These are phyloP conservation scores for Beauveria australis DNA, from an alignment of 2,329 filamentous ascomycete genomes.

Conservation along the genomic window DNA sequence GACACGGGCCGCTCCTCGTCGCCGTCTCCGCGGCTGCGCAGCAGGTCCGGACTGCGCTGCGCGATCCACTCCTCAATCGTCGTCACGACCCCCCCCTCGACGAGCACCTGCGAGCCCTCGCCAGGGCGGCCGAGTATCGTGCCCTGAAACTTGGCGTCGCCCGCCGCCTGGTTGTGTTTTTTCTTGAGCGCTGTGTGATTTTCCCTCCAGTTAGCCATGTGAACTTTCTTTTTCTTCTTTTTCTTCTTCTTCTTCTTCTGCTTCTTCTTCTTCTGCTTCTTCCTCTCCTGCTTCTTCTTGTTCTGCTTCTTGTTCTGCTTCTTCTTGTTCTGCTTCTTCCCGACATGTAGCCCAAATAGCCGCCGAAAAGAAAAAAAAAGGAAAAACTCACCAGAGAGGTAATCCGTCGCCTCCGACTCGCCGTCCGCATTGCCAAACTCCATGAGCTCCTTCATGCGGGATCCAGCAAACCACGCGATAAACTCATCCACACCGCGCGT, in stretches of 20 bases:
- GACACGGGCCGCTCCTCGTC: slow-evolving; percentile 18
- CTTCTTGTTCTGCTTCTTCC: neutral
- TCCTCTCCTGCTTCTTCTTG: no score
- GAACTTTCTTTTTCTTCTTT: neutral
- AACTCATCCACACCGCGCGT: slow-evolving; percentile 70
- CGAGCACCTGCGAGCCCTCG: slow-evolving; percentile 63
- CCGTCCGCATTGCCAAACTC: slow-evolving; percentile 69
- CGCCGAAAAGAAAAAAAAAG: neutral
- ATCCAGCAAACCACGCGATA: slow-evolving; percentile 67
- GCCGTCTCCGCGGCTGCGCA: neutral
- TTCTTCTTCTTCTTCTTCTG: no score
- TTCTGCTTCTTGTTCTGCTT: no score
- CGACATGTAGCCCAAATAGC: neutral
- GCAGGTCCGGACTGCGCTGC: slow-evolving; percentile 18
- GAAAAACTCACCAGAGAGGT: slow-evolving; percentile 49
- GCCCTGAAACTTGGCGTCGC: slow-evolving; percentile 77
- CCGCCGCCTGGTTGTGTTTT: slow-evolving; percentile 82
- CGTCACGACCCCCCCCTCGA: slow-evolving; percentile 60
- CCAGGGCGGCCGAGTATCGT: slow-evolving; percentile 70
- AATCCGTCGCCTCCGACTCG: slow-evolving; percentile 58
- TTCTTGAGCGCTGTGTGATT: slow-evolving; percentile 65
- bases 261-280: no score
- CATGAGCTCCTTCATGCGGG: slow-evolving; percentile 69
- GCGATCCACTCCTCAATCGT: slow-evolving; percentile 30
- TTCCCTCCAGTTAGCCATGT: neutral